phyloP scores from a whole-genome alignment of 2,329 filamentous ascomycete species.

The Magnaporthiopsis rhizophila region DNA sequence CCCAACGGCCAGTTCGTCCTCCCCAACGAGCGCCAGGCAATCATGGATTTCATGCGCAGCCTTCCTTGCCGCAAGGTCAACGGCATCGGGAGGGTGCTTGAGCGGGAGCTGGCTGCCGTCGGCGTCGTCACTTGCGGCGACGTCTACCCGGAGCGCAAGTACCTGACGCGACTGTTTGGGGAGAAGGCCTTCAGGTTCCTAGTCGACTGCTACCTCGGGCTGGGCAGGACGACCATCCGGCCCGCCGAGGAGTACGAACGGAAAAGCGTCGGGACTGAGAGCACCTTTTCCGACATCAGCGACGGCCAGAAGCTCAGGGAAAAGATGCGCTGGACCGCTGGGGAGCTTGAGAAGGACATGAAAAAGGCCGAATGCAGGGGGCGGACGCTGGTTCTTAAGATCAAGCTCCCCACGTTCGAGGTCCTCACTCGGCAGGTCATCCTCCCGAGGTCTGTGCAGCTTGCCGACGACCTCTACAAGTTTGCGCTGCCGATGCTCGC shows the following conservation, averaged over 20 bases:
- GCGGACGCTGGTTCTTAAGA: constrained; percentile 82
- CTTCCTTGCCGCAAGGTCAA: constrained; percentile 88
- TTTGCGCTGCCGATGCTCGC: constrained; percentile 73
- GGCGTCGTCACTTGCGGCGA: constrained; percentile 85
- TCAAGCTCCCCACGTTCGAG: constrained; percentile 92
- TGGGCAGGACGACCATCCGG: constrained; percentile 77
- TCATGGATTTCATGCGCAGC: constrained; percentile 79
- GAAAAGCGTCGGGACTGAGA: constrained; percentile 90
- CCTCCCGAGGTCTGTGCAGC: constrained; percentile 61
- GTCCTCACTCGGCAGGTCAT: constrained; percentile 77
- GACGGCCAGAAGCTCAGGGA: constrained; percentile 60
- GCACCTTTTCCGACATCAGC: constrained; percentile 77
- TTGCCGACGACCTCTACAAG: constrained; percentile 76
- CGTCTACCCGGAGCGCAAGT: constrained; percentile 68
- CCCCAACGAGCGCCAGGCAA: constrained; percentile 60
- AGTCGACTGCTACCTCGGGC: constrained; percentile 72
- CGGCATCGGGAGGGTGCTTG: constrained; percentile 87
- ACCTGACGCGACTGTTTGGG: constrained; percentile 72
- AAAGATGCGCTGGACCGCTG: constrained; percentile 72
- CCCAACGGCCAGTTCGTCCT: constrained; percentile 86
- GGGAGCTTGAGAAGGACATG: constrained; percentile 83
- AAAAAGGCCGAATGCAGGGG: constrained; percentile 74
- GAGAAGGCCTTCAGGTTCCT: constrained; percentile 88
- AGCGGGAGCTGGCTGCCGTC: constrained; percentile 81
- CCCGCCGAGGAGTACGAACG: constrained; percentile 85